phyloP scores from a whole-genome alignment of 306 rosid species.

The Castanospermum australe region DNA sequence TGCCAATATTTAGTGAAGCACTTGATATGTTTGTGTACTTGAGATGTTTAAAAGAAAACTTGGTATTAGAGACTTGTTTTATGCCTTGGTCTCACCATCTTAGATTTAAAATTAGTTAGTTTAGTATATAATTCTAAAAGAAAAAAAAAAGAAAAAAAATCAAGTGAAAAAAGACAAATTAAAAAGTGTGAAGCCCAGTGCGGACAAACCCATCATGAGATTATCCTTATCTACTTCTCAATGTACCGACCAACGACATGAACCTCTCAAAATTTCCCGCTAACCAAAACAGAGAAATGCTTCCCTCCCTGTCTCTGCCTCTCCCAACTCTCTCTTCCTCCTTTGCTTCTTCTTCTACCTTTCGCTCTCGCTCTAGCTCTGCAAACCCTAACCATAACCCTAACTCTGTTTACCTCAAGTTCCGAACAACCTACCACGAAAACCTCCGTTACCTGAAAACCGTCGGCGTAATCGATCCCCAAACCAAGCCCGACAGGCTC shows the following conservation, averaged over 20 bases:
- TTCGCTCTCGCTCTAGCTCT: not conserved
- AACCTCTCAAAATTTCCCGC: not conserved
- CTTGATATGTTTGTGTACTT: too few species aligned
- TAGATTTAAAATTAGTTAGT: too few species aligned
- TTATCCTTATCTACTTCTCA: not conserved
- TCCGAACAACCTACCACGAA: conserved; percentile 67
- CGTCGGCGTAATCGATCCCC: conserved; percentile 51
- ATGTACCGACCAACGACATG: not conserved
- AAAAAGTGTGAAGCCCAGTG: too few species aligned
- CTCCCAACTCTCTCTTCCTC: conserved; percentile 20
- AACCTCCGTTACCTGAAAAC: conserved; percentile 77
- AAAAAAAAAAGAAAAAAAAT: too few species aligned
- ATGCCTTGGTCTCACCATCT: too few species aligned
- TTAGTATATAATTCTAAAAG: too few species aligned
- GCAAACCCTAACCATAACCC: conserved; percentile 9
- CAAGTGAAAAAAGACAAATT: too few species aligned
- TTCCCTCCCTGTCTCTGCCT: conserved; percentile 13
- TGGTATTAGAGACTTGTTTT: too few species aligned
- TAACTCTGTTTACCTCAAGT: conserved; percentile 51
- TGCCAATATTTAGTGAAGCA: too few species aligned
- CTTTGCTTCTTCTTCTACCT: conserved; percentile 16
- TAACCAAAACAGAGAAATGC: not conserved
- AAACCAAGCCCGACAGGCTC: conserved; percentile 46
- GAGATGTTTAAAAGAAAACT: too few species aligned
- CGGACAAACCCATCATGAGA: too few species aligned